Evolutionary conservation across 2,329 filamentous ascomycete species (phyloP).

Genomic region (Neofusicoccum ribis): DNA sequence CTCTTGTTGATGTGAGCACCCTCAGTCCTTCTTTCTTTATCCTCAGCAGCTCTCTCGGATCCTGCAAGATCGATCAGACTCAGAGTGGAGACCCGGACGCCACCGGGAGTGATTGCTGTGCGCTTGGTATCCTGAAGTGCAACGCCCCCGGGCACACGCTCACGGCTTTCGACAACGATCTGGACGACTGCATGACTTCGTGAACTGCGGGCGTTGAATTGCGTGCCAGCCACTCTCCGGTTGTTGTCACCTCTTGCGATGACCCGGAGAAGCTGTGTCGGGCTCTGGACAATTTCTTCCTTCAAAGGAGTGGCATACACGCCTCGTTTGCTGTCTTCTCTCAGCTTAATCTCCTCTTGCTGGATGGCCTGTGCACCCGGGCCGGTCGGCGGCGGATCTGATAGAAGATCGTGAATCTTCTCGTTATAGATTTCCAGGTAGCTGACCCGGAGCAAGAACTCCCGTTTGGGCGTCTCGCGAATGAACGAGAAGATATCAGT

Average conservation of each 20-base stretch:
- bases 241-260: conserved; percentile 94
- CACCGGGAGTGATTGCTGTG: conserved; percentile 63
- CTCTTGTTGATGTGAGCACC: conserved; percentile 99
- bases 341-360: conserved; percentile 94
- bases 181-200: conserved; percentile 98
- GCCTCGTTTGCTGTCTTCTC: conserved; percentile 93
- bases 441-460: conserved; percentile 93
- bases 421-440: conserved; percentile 99
- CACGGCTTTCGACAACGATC: conserved; percentile 95
- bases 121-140: conserved; percentile 44
- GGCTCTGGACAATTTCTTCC: conserved; percentile 98
- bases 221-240: conserved; percentile 86
- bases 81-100: conserved; percentile 90
- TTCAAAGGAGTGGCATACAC: conserved; percentile 96
- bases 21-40: conserved; percentile 89
- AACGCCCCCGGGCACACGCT: conserved; percentile 66
- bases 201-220: conserved; percentile 95
- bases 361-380: conserved; percentile 44
- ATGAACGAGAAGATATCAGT: conserved; percentile 99
- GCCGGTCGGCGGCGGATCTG: conserved; percentile 63
- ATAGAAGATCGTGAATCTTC: conserved; percentile 90
- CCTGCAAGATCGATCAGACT: conserved; percentile 96
- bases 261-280: conserved; percentile 89
- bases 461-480: conserved; percentile 88
- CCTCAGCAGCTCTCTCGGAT: conserved; percentile 92